Evolutionary conservation across 495 filamentous ascomycete genomes (phyloP).

Genomic region (Extremus antarcticus): DNA sequence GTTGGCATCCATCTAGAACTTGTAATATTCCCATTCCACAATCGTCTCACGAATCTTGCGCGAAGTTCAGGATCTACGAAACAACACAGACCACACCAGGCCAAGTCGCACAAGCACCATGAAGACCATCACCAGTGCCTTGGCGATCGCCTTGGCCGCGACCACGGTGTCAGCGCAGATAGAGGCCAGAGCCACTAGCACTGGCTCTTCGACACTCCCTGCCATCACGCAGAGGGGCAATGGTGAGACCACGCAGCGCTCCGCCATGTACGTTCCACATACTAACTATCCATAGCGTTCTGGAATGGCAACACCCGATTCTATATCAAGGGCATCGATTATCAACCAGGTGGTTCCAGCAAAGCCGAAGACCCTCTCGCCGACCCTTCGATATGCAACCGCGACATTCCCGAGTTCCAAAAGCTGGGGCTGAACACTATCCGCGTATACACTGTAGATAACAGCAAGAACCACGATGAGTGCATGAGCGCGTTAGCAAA

Average conservation of each 20-base stretch:
- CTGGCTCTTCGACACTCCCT: neutral
- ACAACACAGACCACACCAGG: neutral
- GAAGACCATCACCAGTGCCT: neutral
- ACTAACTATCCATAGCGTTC: slow-evolving; percentile 1
- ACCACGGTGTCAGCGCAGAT: neutral
- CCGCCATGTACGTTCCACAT: no score
- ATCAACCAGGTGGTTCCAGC: slow-evolving; percentile 9
- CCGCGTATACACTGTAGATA: slow-evolving; percentile 87
- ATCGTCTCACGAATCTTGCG: no score
- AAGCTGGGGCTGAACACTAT: slow-evolving; percentile 81
- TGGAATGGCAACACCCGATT: slow-evolving; percentile 3
- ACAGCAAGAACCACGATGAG: slow-evolving; percentile 64
- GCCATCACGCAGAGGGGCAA: slow-evolving; percentile 2
- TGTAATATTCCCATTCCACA: no score
- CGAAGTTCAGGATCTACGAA: neutral
- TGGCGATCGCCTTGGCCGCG: neutral
- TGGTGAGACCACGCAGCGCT: no score
- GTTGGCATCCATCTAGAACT: neutral
- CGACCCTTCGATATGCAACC: slow-evolving; percentile 20
- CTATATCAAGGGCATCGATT: slow-evolving; percentile 10
- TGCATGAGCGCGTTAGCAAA: slow-evolving; percentile 29
- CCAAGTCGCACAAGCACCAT: neutral
- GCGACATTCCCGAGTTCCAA: slow-evolving; percentile 75
- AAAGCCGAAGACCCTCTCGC: slow-evolving; percentile 4
- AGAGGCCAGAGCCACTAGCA: neutral